Base-by-base conservation (phyloP, 1,284 basidiomycete species). In the Sporisorium reilianum region DNA sequence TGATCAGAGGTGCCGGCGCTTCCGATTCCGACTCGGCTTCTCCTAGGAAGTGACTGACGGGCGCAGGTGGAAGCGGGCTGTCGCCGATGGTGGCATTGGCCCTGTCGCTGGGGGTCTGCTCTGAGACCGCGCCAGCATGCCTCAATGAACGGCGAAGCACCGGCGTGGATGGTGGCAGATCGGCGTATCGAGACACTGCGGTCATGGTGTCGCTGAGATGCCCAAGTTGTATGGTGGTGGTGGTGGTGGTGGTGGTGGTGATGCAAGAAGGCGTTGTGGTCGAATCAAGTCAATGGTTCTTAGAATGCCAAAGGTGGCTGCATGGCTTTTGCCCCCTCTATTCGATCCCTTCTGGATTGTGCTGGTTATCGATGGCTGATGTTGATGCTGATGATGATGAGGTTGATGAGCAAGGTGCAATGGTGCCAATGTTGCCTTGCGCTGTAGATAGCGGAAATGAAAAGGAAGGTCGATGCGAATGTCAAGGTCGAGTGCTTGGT, bases 11-110 rank as follows among this genome's bases (percentile, higher is more conserved):
- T 26, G 49, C 46, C 3, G 59, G 53, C 20, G 30, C 59, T 28
- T 60, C 58, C 16, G 44, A 34, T 28, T 75, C 58, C n/a, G 49
- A 45, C n/a, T 71, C 73, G 9, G 58, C 61, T 11, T 75, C 73
- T 50, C 64, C 55, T n/a, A 75, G 55, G 20, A 75, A 75, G 48
- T 71, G 68, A 52, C 73, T 75, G 62, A 75, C 73, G 18, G 73
- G 73, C 14, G 73, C 68, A 2, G 73, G 68, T 41, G 73, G 73
- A 0, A 75, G 53, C 14, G 73, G 73, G 32, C 68, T 71, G 55
- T 75, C 73, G 36, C 57, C 55, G 46, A 70, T 75, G 30, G 71
- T 74, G 16, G 71, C 71, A 26, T 74, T 69, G 42, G 55, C 61
- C 22, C 58, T 55, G 44, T 74, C 71, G 55, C 57, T 68, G 7